Percentiles rank a stretch among this genome's conserved stretches.
Conservation (phyloP, 371 early-diverging fungal species). For the Mortierella polycephala region DNA sequence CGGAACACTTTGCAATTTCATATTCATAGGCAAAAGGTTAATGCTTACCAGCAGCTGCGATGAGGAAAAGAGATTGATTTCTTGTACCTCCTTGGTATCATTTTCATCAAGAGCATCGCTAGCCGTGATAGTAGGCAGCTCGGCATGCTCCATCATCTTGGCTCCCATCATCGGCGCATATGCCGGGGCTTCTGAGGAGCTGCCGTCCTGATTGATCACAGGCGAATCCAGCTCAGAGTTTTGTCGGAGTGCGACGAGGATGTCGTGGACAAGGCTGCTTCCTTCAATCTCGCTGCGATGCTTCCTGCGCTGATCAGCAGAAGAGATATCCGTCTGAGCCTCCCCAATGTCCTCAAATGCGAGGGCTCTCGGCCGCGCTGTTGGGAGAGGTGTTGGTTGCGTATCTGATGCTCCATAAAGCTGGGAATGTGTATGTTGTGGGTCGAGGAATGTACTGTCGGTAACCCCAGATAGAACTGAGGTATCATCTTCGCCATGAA, state of each 20-base stretch:
- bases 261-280: conserved; percentile 20
- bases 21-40: too few species aligned
- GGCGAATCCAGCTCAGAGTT: conserved; percentile 31
- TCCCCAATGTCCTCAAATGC: conserved; percentile 13
- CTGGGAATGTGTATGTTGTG: conserved; percentile 11
- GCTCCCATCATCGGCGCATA: conserved; percentile 8
- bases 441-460: conserved; percentile 20
- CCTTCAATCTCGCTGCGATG: conserved; percentile 33
- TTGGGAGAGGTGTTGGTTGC: background rate
- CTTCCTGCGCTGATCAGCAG: conserved; percentile 18
- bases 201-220: background rate
- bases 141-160: background rate
- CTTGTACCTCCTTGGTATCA: too few species aligned
- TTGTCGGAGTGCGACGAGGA: conserved; percentile 38
- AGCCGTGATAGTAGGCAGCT: too few species aligned
- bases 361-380: conserved; percentile 35
- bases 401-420: conserved; percentile 16
- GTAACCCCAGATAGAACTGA: background rate
- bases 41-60: too few species aligned
- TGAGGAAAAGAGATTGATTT: too few species aligned
- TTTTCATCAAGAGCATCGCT: too few species aligned
- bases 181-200: background rate
- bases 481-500: background rate
- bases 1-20: too few species aligned
- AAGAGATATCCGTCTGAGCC: background rate